phyloP scores from a whole-genome alignment of 352 stramenopile genomes.

The Globisporangium rhizosaccharum region DNA sequence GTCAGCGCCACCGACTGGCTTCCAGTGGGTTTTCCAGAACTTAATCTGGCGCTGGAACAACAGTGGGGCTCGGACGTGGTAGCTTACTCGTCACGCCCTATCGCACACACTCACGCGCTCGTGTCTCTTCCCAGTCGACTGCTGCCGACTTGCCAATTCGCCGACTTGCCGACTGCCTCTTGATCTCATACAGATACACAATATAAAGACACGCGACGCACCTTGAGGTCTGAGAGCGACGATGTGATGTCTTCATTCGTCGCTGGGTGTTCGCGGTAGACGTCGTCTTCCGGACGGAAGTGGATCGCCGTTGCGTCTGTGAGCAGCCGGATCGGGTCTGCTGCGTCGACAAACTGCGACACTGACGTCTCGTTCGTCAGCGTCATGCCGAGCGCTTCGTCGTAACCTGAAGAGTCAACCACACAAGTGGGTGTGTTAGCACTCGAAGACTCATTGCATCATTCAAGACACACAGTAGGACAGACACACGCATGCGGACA shows the following conservation, averaged over 20 bases:
- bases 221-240: conserved; percentile 91
- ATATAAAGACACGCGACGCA: conserved; percentile 17
- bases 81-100: conserved; percentile 77
- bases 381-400: conserved; percentile 82
- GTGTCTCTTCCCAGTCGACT: not conserved
- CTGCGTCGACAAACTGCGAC: conserved; percentile 79
- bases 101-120: not conserved
- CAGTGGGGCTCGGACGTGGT: conserved; percentile 76
- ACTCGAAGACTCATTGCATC: not conserved
- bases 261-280: conserved; percentile 71
- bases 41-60: conserved; percentile 87
- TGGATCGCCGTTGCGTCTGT: conserved; percentile 92
- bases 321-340: conserved; percentile 95
- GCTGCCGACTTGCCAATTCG: too few relatives aligned
- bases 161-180: not conserved
- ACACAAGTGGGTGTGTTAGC: conserved; percentile 1
- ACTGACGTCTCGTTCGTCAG: conserved; percentile 84
- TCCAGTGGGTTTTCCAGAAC: conserved; percentile 88
- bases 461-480: not conserved
- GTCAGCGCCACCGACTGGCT: conserved; percentile 72
- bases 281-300: conserved; percentile 81
- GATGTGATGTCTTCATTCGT: conserved; percentile 81
- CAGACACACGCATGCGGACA: conserved; percentile 10
- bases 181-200: not conserved
- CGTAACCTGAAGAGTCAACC: conserved; percentile 76